Evolutionary conservation across 805 yeast species (phyloP), one percentile per base, ranked within the genome.

Genomic region (Candida glaebosa): DNA sequence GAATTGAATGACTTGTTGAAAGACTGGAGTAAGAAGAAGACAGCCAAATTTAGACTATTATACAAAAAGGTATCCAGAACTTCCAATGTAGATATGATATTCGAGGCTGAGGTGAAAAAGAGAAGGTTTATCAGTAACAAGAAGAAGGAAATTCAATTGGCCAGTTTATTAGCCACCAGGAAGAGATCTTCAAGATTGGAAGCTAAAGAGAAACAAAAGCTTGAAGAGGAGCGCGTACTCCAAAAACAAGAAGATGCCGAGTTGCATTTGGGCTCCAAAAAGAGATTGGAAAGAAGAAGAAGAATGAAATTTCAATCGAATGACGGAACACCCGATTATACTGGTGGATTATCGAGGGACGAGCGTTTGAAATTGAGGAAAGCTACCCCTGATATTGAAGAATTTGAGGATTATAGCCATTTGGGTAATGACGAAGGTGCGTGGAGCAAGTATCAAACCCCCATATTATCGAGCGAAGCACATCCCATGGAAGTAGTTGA

Each of bases 171-270:
- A 53, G 81, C 81, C 3, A 77, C 84, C 42, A 72, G 93, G 52
- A 85, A 86, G 52, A 71, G 87, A 49, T 84, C 91, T 0, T 78
- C 88, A 1, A 73, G 93, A 60, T 60, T 86, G 34, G 86, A 82
- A 49, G 84, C 84, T 15, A 80, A 78, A 52, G 81, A 77, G 46
- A 64, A 61, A 45, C 72, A 64, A 38, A 68, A 58, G 41, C 65
- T 56, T 35, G 84, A 80, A 46, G 87, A 84, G 47, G 78, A 75
- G 16, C 69, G 69, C 39, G 64, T 64, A 37, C 57, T 65, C 22
- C 71, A 68, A 43, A 69, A 69, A 36, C 68, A 75, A 42, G 77
- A 70, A 37, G 73, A 73, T 41, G 65, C 69, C 34, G 64, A 72
- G 31, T 64, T 71, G 38, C 59, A 61, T 37, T 65, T 70, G 31